phyloP scores from a whole-genome alignment of 352 stramenopile genomes.

The Phytophthora boehmeriae region DNA sequence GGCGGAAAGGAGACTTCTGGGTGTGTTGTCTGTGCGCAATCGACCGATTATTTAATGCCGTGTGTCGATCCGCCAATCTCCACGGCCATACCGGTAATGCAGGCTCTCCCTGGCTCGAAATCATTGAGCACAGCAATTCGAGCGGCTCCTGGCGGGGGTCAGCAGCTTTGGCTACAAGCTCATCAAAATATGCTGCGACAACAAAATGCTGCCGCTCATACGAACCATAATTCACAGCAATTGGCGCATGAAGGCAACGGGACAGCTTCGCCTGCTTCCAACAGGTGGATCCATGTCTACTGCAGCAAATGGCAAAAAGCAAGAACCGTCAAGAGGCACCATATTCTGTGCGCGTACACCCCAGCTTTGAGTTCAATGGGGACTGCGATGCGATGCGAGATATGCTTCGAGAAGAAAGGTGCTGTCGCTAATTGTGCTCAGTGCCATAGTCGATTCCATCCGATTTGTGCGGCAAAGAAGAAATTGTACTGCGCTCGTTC shows the following conservation, averaged over 20 bases:
- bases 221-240: slow-evolving; percentile 4
- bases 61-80: slow-evolving; percentile 36
- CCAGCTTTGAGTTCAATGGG: slow-evolving; percentile 30
- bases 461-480: slow-evolving; percentile 72
- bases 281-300: slow-evolving; percentile 80
- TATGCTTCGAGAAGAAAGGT: slow-evolving; percentile 57
- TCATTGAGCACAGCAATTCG: slow-evolving; percentile 18
- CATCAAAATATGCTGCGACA: slow-evolving; percentile 35
- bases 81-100: slow-evolving; percentile 9
- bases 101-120: slow-evolving; percentile 13
- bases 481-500: slow-evolving; percentile 67
- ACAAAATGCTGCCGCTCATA: slow-evolving; percentile 13
- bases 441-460: slow-evolving; percentile 74
- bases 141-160: slow-evolving; percentile 23
- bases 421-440: slow-evolving; percentile 58
- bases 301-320: slow-evolving; percentile 79
- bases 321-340: slow-evolving; percentile 67
- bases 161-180: slow-evolving; percentile 37
- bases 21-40: slow-evolving; percentile 72
- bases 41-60: slow-evolving; percentile 84
- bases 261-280: slow-evolving; percentile 19
- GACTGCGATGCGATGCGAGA: slow-evolving; percentile 50
- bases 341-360: slow-evolving; percentile 60
- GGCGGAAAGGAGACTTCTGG: slow-evolving; percentile 38
- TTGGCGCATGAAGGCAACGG: slow-evolving; percentile 18